A percentile compares a stretch with the other conserved stretches of the same genome.
phyloP scores from a whole-genome alignment of 2,329 filamentous ascomycete genomes.

The Diaporthe citri region DNA sequence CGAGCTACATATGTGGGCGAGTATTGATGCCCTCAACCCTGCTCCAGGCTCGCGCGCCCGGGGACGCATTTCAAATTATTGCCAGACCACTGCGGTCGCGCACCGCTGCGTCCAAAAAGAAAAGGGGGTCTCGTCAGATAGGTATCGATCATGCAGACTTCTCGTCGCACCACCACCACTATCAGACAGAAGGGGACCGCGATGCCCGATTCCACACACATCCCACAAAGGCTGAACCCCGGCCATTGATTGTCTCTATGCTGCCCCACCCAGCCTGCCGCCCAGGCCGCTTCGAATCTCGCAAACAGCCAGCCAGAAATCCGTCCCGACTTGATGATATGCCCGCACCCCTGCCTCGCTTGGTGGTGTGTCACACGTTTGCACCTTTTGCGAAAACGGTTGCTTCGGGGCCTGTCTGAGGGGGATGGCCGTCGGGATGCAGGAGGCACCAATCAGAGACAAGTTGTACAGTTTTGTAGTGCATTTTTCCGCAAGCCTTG shows the following conservation, averaged over 20 bases:
- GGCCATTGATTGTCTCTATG: slow-evolving; percentile 23
- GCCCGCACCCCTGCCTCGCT: slow-evolving; percentile 30
- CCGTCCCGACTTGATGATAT: slow-evolving; percentile 31
- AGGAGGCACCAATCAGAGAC: slow-evolving; percentile 39
- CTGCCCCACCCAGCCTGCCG: slow-evolving; percentile 33
- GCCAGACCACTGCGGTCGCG: slow-evolving; percentile 21
- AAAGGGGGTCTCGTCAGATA: slow-evolving; percentile 28
- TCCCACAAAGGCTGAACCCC: slow-evolving; percentile 30
- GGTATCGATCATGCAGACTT: slow-evolving; percentile 28
- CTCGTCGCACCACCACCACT: slow-evolving; percentile 25
- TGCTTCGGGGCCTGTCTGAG: slow-evolving; percentile 32
- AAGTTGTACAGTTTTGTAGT: slow-evolving; percentile 27
- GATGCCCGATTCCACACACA: slow-evolving; percentile 19
- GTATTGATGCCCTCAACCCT: slow-evolving; percentile 30
- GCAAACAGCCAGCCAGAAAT: slow-evolving; percentile 21
- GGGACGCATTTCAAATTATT: slow-evolving; percentile 32
- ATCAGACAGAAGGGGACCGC: slow-evolving; percentile 27
- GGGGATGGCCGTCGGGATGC: slow-evolving; percentile 35
- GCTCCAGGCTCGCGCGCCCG: slow-evolving; percentile 20
- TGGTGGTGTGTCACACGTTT: slow-evolving; percentile 36
- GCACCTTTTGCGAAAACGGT: slow-evolving; percentile 31
- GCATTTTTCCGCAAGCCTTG: slow-evolving; percentile 38
- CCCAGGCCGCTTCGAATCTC: slow-evolving; percentile 35
- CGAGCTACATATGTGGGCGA: slow-evolving; percentile 17
- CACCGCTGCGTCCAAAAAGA: slow-evolving; percentile 24